These are phyloP conservation scores for Croton laevigatus DNA, from an alignment of 441 rosid genomes.

Conservation along the genomic window DNA sequence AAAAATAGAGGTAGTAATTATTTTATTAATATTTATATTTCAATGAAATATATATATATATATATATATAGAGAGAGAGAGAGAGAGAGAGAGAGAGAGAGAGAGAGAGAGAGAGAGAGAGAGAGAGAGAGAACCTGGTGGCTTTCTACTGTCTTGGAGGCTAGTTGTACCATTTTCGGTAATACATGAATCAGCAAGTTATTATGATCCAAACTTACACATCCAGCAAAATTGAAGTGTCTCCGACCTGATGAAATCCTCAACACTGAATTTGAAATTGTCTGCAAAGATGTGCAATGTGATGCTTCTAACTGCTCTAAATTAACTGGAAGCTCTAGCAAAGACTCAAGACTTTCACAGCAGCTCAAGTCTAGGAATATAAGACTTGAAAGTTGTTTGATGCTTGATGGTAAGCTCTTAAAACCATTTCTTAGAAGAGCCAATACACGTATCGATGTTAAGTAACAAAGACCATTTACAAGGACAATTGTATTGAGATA, in stretches of 20 bases:
- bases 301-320: not conserved
- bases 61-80: too few species aligned
- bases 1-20: too few species aligned
- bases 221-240: not conserved
- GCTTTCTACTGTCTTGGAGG: too few species aligned
- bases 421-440: not conserved
- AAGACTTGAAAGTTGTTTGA: conserved; percentile 7
- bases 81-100: too few species aligned
- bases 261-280: not conserved
- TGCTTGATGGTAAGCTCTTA: not conserved
- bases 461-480: too few species aligned
- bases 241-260: not conserved
- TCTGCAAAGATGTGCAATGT: not conserved
- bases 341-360: conserved; percentile 3
- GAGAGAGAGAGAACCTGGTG: too few species aligned
- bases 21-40: too few species aligned
- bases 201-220: too few species aligned
- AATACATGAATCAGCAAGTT: too few species aligned
- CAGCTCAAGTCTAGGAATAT: not conserved
- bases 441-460: not conserved
- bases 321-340: not conserved
- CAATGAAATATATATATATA: too few species aligned
- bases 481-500: not conserved
- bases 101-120: too few species aligned
- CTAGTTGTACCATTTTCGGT: too few species aligned